Evolutionary conservation across 176 grass and related monocot species (phyloP).

Genomic region (Neostapfia colusana): DNA sequence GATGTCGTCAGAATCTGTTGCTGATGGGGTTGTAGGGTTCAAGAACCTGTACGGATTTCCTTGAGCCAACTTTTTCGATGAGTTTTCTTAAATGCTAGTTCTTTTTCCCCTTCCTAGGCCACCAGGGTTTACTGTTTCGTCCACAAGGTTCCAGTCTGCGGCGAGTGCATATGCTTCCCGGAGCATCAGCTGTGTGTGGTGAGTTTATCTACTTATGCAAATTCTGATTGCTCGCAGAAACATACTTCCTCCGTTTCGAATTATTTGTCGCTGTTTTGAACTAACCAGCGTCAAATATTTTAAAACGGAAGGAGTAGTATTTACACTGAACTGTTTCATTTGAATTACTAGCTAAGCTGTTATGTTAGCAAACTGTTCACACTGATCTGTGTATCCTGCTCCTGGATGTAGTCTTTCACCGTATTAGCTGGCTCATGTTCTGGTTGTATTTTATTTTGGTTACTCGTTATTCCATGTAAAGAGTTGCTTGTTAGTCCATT

Average conservation of each 20-base stretch:
- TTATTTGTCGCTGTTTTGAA: too few species aligned
- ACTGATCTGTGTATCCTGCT: conserved; percentile 2
- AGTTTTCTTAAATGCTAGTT: not conserved
- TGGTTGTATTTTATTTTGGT: conserved; percentile 16
- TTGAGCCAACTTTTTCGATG: not conserved
- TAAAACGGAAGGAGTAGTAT: too few species aligned
- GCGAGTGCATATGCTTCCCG: conserved; percentile 93
- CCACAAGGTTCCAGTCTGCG: conserved; percentile 91
- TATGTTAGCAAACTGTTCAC: not conserved
- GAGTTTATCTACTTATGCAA: conserved; percentile 27
- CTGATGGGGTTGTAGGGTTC: not conserved
- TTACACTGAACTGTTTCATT: not conserved
- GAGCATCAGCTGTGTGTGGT: conserved; percentile 96
- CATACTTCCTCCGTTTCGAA: too few species aligned
- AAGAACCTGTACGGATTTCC: not conserved
- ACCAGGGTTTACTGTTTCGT: conserved; percentile 98
- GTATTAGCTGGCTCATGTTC: not conserved
- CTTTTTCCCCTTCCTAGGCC: conserved; percentile 55
- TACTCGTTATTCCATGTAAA: conserved; percentile 2
- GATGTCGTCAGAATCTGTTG: conserved; percentile 15
- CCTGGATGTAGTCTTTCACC: conserved; percentile 14
- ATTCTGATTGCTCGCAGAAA: not conserved
- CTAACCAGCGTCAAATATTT: too few species aligned
- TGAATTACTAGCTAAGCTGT: not conserved
- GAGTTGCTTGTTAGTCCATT: not conserved